Percentiles rank a stretch among this genome's conserved stretches.
These are phyloP conservation scores for Lathyrus aphaca DNA, from an alignment of 306 rosid species.

Conservation along the genomic window DNA sequence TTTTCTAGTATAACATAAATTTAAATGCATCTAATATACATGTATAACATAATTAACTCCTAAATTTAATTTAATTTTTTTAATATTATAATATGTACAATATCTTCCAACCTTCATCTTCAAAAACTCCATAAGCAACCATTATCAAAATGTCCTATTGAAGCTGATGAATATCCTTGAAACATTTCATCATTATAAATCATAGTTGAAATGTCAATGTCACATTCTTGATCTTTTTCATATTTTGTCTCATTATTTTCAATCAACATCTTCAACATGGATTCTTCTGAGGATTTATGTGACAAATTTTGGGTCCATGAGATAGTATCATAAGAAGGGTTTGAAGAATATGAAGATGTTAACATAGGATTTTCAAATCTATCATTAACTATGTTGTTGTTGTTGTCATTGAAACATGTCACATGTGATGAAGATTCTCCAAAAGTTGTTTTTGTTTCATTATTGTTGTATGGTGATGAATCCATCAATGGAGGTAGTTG, in stretches of 20 bases:
- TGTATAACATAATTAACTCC: constrained; percentile 9
- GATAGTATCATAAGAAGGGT: constrained; percentile 30
- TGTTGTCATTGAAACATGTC: constrained; percentile 67
- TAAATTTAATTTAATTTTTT: background rate
- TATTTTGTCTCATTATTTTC: constrained; percentile 37
- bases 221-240: constrained; percentile 42
- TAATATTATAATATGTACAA: background rate
- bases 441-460: constrained; percentile 41
- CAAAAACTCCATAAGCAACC: constrained; percentile 61
- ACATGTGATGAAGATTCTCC: constrained; percentile 52
- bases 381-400: constrained; percentile 27
- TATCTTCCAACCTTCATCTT: constrained; percentile 27
- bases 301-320: constrained; percentile 30
- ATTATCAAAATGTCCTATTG: constrained; percentile 51
- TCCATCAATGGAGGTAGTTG: constrained; percentile 70
- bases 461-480: constrained; percentile 56
- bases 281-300: constrained; percentile 42
- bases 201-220: constrained; percentile 47
- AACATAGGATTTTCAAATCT: constrained; percentile 29
- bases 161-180: constrained; percentile 47
- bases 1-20: constrained; percentile 4
- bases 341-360: constrained; percentile 34
- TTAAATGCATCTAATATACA: constrained; percentile 36
- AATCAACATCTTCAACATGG: constrained; percentile 49
- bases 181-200: constrained; percentile 49